Percentiles rank a stretch among this genome's conserved stretches.
phyloP scores from a whole-genome alignment of 2,329 filamentous ascomycete genomes.

The Colletotrichum godetiae region DNA sequence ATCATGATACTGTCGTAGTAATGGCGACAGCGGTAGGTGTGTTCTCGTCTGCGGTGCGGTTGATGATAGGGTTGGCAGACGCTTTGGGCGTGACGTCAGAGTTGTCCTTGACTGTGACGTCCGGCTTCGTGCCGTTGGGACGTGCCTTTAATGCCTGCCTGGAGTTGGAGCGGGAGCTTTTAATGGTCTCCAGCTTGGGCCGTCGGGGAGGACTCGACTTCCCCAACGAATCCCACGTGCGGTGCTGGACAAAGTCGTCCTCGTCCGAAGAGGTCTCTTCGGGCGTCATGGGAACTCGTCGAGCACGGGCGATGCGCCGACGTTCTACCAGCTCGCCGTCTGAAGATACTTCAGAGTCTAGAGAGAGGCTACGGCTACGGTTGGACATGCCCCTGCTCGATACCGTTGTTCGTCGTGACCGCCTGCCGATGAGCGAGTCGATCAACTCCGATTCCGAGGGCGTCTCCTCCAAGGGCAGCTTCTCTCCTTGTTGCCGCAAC shows the following conservation, averaged over 20 bases:
- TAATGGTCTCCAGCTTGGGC: conserved; percentile 59
- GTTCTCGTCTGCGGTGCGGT: conserved; percentile 21
- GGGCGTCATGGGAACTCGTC: conserved; percentile 38
- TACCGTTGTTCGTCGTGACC: conserved; percentile 32
- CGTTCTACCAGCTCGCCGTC: conserved; percentile 36
- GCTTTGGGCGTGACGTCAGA: conserved; percentile 33
- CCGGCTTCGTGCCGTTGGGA: conserved; percentile 32
- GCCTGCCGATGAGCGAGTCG: conserved; percentile 50
- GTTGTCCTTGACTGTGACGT: neutral
- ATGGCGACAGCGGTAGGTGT: conserved; percentile 10
- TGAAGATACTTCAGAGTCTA: conserved; percentile 47
- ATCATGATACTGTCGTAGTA: conserved; percentile 12
- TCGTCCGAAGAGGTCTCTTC: conserved; percentile 46
- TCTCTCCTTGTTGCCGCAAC: conserved; percentile 50
- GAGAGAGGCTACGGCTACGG: conserved; percentile 51
- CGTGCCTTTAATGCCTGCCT: conserved; percentile 42
- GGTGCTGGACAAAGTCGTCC: conserved; percentile 37
- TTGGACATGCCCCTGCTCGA: conserved; percentile 40
- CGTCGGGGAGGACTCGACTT: conserved; percentile 50
- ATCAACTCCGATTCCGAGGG: conserved; percentile 56
- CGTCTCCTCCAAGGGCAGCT: conserved; percentile 42
- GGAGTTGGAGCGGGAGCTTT: conserved; percentile 51
- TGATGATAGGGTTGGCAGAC: conserved; percentile 25
- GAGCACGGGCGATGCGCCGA: conserved; percentile 19
- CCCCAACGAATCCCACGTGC: conserved; percentile 38